Base-by-base conservation (phyloP, 192 early-diverging fungal genomes). In the Umbelopsis sp. region DNA sequence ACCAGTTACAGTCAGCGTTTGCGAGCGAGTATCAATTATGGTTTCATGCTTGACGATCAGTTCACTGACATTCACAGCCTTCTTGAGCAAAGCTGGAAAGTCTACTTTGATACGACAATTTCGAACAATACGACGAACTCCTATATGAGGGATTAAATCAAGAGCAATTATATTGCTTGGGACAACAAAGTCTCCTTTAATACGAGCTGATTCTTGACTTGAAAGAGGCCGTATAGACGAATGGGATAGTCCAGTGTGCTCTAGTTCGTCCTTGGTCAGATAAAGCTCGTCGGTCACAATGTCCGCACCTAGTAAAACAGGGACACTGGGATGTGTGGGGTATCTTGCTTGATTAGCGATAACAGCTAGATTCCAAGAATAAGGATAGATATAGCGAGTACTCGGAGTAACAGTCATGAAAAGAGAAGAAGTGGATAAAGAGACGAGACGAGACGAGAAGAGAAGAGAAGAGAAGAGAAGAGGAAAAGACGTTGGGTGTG, bases 301-400 rank as follows among this genome's bases (percentile, higher is more conserved):
- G 49, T 70, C 68, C 45, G 68, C 47, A 26, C 68, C 68, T 9
- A 70, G 45, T 26, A 70, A 70, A 21, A 70, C 68, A 36, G 68
- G 68, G 2, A 70, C 68, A 22, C 68, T 49, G 4, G 68, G 47
- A 53, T 70, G 47, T 2, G 45, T 50, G 16, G 68, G 68, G 26
- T 70, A 70, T 49, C 68, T 49, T 12, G 52, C 49, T 36, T 70
- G 68, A 31, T 70, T 70, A 25, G 68, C 68, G 44, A 52, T 38
- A 12, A 70, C 68, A 6, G 68, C 68, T 20, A 70, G 25, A 49
- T 70, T 21, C 68, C 68, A 70, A 5, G 45, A 11, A 51, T 70
- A 53, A 8, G 68, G 68, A 38, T 70, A 70, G 25, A 51, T 41
- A 24, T 49, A 70, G 20, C 52, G 45, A 22, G 68, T 52, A 8